These are phyloP conservation scores for Colletotrichum filicis DNA, from an alignment of 2,329 filamentous ascomycete species.

Conservation along the genomic window DNA sequence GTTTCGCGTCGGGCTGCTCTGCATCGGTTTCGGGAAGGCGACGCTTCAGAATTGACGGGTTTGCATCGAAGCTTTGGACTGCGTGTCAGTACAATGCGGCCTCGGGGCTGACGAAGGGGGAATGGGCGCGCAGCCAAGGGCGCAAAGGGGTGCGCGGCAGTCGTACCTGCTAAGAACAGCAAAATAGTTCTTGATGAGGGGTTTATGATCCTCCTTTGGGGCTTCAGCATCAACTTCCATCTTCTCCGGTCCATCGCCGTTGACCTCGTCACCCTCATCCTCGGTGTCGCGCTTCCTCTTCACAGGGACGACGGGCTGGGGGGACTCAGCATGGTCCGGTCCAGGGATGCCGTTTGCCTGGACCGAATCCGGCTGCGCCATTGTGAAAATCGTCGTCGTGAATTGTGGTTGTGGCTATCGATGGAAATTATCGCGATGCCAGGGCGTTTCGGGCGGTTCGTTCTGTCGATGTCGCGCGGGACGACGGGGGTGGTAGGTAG, in stretches of 20 bases:
- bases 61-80: conserved; percentile 61
- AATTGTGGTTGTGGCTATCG: conserved; percentile 7
- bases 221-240: conserved; percentile 41
- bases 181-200: conserved; percentile 51
- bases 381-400: conserved; percentile 39
- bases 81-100: conserved; percentile 42
- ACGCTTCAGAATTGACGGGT: conserved; percentile 65
- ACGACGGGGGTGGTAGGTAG: conserved; percentile 35
- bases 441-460: conserved; percentile 4
- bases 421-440: conserved; percentile 13
- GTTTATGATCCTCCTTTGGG: conserved; percentile 42
- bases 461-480: conserved; percentile 27
- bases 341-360: conserved; percentile 55
- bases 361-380: conserved; percentile 54
- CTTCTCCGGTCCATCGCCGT: conserved; percentile 39
- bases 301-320: conserved; percentile 48
- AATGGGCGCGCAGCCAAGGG: conserved; percentile 5
- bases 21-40: conserved; percentile 56
- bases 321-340: conserved; percentile 45
- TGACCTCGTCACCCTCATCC: conserved; percentile 53
- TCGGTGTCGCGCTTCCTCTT: conserved; percentile 70
- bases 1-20: conserved; percentile 67
- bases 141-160: conserved; percentile 26
- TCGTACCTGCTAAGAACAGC: conserved; percentile 52
- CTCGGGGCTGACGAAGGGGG: background rate